These are phyloP conservation scores for Acrocalymma vagum DNA, from an alignment of 2,329 filamentous ascomycete species.

Conservation along the genomic window DNA sequence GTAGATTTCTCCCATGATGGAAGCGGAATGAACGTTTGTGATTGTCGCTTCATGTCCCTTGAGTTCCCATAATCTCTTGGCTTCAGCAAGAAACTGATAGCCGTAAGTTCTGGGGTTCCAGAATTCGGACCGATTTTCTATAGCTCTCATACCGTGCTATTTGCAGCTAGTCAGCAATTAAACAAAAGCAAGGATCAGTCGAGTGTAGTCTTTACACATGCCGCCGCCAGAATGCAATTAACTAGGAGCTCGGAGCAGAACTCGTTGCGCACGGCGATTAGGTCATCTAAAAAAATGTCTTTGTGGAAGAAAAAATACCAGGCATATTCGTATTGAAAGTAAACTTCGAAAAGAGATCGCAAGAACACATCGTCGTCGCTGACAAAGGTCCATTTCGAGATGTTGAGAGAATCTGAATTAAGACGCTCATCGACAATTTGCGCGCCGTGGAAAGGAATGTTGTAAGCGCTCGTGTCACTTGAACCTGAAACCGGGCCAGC, in stretches of 20 bases:
- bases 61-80: slow-evolving; percentile 6
- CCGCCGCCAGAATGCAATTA: slow-evolving; percentile 12
- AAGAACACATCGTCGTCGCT: slow-evolving; percentile 13
- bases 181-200: slow-evolving; percentile 20
- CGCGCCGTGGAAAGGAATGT: slow-evolving; percentile 5
- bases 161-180: neutral
- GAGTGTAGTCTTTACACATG: slow-evolving; percentile 9
- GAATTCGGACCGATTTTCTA: slow-evolving; percentile 8
- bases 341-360: slow-evolving; percentile 11
- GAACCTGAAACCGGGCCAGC: neutral
- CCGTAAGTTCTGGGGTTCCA: slow-evolving; percentile 11
- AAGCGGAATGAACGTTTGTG: slow-evolving; percentile 4
- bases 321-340: slow-evolving; percentile 15
- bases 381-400: slow-evolving; percentile 15
- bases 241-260: slow-evolving; percentile 19
- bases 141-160: slow-evolving; percentile 4
- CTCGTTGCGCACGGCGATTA: slow-evolving; percentile 6
- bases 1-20: slow-evolving; percentile 9
- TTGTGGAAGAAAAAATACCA: slow-evolving; percentile 17
- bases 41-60: slow-evolving; percentile 2
- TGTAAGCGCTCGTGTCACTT: slow-evolving; percentile 3
- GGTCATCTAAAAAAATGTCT: slow-evolving; percentile 19
- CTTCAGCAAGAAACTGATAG: slow-evolving; percentile 8
- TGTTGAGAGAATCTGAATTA: neutral
- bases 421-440: slow-evolving; percentile 15